phyloP scores from a whole-genome alignment of 306 rosid genomes.

The Medicago lupulina region DNA sequence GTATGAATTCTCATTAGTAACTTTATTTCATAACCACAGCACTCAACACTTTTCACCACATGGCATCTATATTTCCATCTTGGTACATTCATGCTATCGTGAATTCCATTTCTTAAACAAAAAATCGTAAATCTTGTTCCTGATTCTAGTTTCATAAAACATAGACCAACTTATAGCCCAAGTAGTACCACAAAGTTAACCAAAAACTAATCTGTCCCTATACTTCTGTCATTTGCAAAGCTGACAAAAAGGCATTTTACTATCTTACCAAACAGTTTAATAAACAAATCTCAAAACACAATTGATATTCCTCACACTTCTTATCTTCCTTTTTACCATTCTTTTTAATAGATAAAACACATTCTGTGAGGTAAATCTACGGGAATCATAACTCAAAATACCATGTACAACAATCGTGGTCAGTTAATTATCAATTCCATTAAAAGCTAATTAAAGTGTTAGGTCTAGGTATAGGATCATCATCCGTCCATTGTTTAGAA shows the following conservation, averaged over 20 bases:
- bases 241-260: not conserved
- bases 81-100: not conserved
- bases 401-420: not conserved
- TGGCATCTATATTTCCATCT: constrained; percentile 1
- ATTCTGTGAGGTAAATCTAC: not conserved
- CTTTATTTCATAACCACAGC: constrained; percentile 10
- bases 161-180: constrained; percentile 11
- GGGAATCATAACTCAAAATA: not conserved
- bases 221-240: not conserved
- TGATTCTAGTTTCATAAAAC: constrained; percentile 13
- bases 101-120: constrained; percentile 33
- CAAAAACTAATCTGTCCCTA: not conserved
- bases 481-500: not conserved
- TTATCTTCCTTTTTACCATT: not conserved
- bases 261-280: not conserved
- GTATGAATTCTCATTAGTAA: not conserved
- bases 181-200: constrained; percentile 3
- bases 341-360: not conserved
- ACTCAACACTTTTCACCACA: constrained; percentile 26
- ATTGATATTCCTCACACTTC: not conserved
- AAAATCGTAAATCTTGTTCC: constrained; percentile 4
- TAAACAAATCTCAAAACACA: not conserved
- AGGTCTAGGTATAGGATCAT: not conserved
- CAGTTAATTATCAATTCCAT: not conserved
- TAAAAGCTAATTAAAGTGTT: not conserved